phyloP scores from a whole-genome alignment of 495 filamentous ascomycete genomes.

The Aspergillus heteromorphus region DNA sequence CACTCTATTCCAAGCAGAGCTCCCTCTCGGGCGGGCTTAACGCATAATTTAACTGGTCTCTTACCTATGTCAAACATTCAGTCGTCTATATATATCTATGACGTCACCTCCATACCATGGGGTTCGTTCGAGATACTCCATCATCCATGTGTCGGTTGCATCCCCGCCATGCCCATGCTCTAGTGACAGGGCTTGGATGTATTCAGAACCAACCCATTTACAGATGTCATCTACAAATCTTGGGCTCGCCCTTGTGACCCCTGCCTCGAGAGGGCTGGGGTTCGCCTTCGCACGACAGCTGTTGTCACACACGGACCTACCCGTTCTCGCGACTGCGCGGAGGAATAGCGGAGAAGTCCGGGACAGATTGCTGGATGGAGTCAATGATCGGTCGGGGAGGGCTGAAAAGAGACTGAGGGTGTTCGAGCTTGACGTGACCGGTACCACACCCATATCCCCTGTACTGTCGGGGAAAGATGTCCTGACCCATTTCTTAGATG shows the following conservation, averaged over 20 bases:
- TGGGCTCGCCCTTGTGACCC: conserved; percentile 38
- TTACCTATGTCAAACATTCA: too few relatives aligned
- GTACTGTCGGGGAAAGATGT: not conserved
- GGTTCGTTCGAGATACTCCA: not conserved
- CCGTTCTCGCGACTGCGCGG: conserved; percentile 68
- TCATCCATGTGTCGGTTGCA: not conserved
- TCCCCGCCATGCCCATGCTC: not conserved
- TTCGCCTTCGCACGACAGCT: conserved; percentile 64
- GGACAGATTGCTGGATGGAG: conserved; percentile 46
- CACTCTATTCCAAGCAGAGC: too few relatives aligned
- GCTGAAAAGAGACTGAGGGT: conserved; percentile 49
- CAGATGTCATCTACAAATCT: conserved; percentile 10
- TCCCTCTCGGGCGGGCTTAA: too few relatives aligned
- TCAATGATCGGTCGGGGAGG: conserved; percentile 22
- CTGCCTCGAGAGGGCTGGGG: conserved; percentile 71
- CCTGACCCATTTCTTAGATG: conserved; percentile 24
- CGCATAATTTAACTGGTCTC: too few relatives aligned
- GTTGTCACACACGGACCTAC: conserved; percentile 57
- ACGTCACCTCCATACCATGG: not conserved
- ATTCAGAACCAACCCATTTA: not conserved
- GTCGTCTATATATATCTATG: not conserved
- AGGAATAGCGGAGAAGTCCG: conserved; percentile 48
- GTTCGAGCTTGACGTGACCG: conserved; percentile 54
- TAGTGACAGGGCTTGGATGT: not conserved
- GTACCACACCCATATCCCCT: conserved; percentile 23